These are phyloP conservation scores for Chrysoporthe deuterocubensis DNA, from an alignment of 2,329 filamentous ascomycete species.

Conservation along the genomic window DNA sequence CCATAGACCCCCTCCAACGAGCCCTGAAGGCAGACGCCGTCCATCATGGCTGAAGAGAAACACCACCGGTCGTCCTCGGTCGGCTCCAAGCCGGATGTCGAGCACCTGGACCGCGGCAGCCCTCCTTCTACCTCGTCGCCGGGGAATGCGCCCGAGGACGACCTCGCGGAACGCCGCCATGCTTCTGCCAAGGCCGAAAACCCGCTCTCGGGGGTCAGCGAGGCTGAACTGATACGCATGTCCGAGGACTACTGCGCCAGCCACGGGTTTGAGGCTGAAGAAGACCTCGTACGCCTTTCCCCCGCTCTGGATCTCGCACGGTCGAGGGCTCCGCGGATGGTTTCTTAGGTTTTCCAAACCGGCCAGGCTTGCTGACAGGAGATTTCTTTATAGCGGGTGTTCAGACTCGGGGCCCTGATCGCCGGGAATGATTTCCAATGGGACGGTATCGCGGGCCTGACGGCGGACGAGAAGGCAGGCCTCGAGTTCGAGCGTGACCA, in stretches of 20 bases:
- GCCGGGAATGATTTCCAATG: conserved; percentile 57
- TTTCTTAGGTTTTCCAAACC: too few species aligned
- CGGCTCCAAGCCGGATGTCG: conserved; percentile 35
- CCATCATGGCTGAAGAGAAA: conserved; percentile 30
- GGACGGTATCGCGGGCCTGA: conserved; percentile 56
- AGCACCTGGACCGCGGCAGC: conserved; percentile 30
- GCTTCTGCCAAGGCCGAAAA: conserved; percentile 45
- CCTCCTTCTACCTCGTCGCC: not conserved
- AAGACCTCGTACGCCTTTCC: conserved; percentile 47
- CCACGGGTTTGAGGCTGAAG: conserved; percentile 57
- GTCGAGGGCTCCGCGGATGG: too few species aligned
- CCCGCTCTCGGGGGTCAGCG: conserved; percentile 45
- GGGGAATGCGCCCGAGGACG: conserved; percentile 30
- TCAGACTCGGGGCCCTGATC: conserved; percentile 62
- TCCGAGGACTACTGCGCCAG: conserved; percentile 62
- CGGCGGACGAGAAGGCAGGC: conserved; percentile 58
- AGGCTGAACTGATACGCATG: conserved; percentile 55
- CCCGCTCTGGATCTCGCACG: not conserved
- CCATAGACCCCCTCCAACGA: not conserved
- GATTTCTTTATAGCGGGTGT: conserved; percentile 47
- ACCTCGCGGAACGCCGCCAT: conserved; percentile 37
- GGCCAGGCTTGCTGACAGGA: not conserved
- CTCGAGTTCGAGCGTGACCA: conserved; percentile 65
- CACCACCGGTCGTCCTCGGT: conserved; percentile 32
- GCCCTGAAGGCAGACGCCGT: not conserved